Evolutionary conservation across 495 filamentous ascomycete species (phyloP).

Genomic region (Astrothelium macrocarpum): DNA sequence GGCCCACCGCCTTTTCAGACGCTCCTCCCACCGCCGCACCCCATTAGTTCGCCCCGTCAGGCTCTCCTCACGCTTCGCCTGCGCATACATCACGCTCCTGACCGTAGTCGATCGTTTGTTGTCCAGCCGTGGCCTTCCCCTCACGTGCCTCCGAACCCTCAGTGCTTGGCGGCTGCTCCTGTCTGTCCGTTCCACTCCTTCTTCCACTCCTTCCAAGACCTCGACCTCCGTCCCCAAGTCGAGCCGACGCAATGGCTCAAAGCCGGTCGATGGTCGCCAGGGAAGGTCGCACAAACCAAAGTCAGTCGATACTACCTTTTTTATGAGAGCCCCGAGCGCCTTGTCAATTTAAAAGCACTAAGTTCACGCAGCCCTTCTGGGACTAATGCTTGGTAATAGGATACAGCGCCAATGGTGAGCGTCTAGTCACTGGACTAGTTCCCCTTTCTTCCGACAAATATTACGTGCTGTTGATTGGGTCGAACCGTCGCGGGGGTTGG

Average conservation of each 20-base stretch:
- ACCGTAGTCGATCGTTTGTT: not conserved
- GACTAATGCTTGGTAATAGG: slow-evolving; percentile 34
- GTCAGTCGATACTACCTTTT: slow-evolving; percentile 27
- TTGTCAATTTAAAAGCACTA: not conserved
- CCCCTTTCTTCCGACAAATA: slow-evolving; percentile 66
- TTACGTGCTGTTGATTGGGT: slow-evolving; percentile 86
- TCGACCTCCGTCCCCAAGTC: not conserved
- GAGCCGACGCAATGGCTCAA: slow-evolving; percentile 22
- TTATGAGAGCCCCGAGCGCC: not conserved
- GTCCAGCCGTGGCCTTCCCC: not conserved
- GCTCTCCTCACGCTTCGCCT: not conserved
- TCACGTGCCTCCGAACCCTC: not conserved
- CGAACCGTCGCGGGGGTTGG: slow-evolving; percentile 79
- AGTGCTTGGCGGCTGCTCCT: not conserved
- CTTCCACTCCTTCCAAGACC: not conserved
- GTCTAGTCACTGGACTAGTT: slow-evolving; percentile 90
- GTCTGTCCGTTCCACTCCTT: not conserved
- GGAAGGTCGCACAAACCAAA: slow-evolving; percentile 41
- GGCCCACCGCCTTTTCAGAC: not conserved
- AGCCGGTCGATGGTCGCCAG: slow-evolving; percentile 37
- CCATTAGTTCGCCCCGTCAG: not conserved
- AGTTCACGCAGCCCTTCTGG: not conserved
- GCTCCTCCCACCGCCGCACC: not conserved
- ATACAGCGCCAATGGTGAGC: slow-evolving; percentile 84
- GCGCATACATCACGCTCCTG: not conserved